These are phyloP conservation scores for Daedalea quercina DNA, from an alignment of 768 basidiomycete species.

Conservation along the genomic window DNA sequence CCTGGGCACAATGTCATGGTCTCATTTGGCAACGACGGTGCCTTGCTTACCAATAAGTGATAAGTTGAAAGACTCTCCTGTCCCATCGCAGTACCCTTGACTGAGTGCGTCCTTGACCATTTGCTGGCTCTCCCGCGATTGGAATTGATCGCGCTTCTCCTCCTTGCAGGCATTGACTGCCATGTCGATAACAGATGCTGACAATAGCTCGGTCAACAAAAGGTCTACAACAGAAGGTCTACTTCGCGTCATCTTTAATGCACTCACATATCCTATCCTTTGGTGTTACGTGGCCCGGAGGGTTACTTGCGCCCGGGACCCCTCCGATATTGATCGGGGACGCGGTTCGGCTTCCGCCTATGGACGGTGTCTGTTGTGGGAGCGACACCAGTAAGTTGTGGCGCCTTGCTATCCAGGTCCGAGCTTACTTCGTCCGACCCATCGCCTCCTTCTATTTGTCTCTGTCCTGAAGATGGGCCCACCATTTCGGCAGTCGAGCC, in stretches of 20 bases:
- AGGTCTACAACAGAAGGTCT: no score
- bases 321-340: neutral
- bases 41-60: conserved; percentile 46
- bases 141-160: conserved; percentile 55
- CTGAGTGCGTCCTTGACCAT: conserved; percentile 68
- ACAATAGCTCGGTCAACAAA: neutral
- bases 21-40: neutral
- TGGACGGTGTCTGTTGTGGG: neutral
- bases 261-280: neutral
- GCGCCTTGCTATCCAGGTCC: no score
- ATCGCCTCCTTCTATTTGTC: no score
- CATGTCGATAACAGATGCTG: conserved; percentile 61
- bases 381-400: neutral
- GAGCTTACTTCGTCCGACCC: no score
- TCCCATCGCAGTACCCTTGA: conserved; percentile 79
- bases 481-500: neutral
- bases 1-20: conserved; percentile 30
- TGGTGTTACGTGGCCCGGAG: neutral
- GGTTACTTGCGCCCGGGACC: no score
- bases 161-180: conserved; percentile 68
- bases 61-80: conserved; percentile 56
- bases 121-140: conserved; percentile 63
- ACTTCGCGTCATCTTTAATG: no score
- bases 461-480: no score
- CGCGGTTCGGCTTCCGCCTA: neutral